A percentile compares a stretch with the other conserved stretches of the same genome.
Conservation (phyloP, 108 stramenopile genomes). For the Nitzschia palea region DNA sequence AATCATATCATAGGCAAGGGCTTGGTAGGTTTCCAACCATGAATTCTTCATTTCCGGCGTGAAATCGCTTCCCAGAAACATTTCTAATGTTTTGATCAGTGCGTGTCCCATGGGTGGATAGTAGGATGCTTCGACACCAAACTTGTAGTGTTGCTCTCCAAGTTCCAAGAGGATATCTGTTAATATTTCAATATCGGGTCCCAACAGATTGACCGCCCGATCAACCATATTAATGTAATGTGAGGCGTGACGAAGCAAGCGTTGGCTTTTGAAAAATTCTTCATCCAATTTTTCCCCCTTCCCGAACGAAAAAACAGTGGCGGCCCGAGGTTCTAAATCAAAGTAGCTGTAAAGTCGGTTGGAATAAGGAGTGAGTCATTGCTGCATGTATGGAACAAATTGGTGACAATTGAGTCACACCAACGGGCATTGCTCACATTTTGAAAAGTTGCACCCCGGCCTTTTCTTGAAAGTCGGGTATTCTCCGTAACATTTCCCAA, state of each 20-base stretch:
- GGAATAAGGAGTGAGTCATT: neutral
- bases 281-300: constrained; percentile 6
- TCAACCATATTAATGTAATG: constrained; percentile 30
- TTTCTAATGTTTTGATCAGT: constrained; percentile 28
- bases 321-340: constrained; percentile 28
- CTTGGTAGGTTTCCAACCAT: constrained; percentile 32
- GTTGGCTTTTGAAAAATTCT: constrained; percentile 19
- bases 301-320: constrained; percentile 25
- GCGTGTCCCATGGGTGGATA: constrained; percentile 49
- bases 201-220: constrained; percentile 40
- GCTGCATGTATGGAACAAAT: neutral
- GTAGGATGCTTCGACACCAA: constrained; percentile 39
- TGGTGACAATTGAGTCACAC: neutral
- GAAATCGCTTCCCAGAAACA: constrained; percentile 38
- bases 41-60: constrained; percentile 29
- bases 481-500: constrained; percentile 32
- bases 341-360: constrained; percentile 17
- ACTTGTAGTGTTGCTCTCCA: constrained; percentile 39
- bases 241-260: constrained; percentile 14
- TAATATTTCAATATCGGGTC: constrained; percentile 41
- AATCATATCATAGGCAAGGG: constrained; percentile 31
- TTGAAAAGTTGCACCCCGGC: constrained; percentile 26
- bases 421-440: constrained; percentile 17
- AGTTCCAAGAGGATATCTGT: constrained; percentile 38
- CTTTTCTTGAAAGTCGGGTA: constrained; percentile 24